Percentiles rank a stretch among this genome's conserved stretches.
phyloP scores from a whole-genome alignment of 2,329 filamentous ascomycete genomes.

The Trichothecium roseum region DNA sequence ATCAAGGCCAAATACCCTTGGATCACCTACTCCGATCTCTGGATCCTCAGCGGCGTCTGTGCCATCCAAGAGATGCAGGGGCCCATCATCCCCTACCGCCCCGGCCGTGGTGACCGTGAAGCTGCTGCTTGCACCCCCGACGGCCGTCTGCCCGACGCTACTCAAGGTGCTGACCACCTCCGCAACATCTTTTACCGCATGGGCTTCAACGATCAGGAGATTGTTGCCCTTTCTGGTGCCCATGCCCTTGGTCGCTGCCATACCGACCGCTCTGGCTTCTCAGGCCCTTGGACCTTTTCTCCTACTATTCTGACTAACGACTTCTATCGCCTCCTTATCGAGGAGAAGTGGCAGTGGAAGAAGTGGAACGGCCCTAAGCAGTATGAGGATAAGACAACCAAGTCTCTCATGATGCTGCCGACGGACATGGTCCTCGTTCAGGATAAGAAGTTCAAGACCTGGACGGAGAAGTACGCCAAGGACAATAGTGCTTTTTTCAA shows the following conservation, averaged over 20 bases:
- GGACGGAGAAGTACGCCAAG: slow-evolving; percentile 80
- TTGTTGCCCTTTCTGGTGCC: slow-evolving; percentile 78
- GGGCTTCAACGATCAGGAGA: slow-evolving; percentile 96
- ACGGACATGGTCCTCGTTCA: slow-evolving; percentile 79
- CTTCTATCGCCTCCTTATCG: slow-evolving; percentile 77
- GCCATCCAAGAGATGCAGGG: slow-evolving; percentile 95
- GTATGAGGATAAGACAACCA: slow-evolving; percentile 79
- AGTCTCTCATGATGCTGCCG: slow-evolving; percentile 94
- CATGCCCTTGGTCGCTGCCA: slow-evolving; percentile 88
- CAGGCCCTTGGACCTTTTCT: slow-evolving; percentile 86
- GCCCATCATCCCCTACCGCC: slow-evolving; percentile 76
- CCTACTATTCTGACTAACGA: slow-evolving; percentile 91
- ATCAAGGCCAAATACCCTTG: slow-evolving; percentile 84
- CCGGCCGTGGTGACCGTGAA: slow-evolving; percentile 74
- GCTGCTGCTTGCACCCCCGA: slow-evolving; percentile 82
- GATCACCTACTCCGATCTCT: slow-evolving; percentile 94
- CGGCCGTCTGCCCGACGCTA: slow-evolving; percentile 72
- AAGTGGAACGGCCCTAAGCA: slow-evolving; percentile 82
- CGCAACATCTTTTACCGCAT: slow-evolving; percentile 91
- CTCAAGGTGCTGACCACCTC: slow-evolving; percentile 70
- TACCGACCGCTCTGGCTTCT: slow-evolving; percentile 75
- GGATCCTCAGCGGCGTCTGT: slow-evolving; percentile 78
- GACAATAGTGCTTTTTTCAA: slow-evolving; percentile 88
- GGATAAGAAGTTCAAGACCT: slow-evolving; percentile 76
- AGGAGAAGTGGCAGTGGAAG: slow-evolving; percentile 87